These are phyloP conservation scores for Quercus tomentella DNA, from an alignment of 331 rosid genomes.

Conservation along the genomic window DNA sequence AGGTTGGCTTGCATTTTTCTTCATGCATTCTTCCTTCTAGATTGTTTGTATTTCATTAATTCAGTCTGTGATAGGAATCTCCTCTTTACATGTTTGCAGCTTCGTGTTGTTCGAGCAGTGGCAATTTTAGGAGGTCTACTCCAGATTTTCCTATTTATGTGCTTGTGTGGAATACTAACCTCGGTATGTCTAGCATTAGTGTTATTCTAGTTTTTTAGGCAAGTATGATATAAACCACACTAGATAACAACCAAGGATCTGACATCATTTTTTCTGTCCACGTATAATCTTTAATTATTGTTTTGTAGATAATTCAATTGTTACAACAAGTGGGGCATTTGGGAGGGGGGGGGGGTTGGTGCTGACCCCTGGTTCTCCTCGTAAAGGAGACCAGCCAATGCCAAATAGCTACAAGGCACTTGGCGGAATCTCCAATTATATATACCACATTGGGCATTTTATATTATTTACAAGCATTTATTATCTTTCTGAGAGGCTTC, in stretches of 20 bases:
- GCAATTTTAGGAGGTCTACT: constrained; percentile 95
- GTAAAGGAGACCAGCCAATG: too few species aligned
- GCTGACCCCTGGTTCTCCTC: too few species aligned
- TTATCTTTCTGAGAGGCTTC: constrained; percentile 7
- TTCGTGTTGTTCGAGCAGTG: constrained; percentile 85
- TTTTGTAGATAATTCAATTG: too few species aligned
- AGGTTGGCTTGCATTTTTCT: constrained; percentile 46
- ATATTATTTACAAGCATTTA: neutral
- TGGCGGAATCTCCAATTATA: neutral
- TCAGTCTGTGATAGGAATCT: constrained; percentile 14
- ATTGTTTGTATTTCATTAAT: constrained; percentile 9
- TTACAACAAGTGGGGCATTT: too few species aligned
- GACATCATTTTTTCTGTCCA: neutral
- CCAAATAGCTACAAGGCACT: too few species aligned
- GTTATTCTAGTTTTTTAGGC: neutral
- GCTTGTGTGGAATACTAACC: constrained; percentile 85
- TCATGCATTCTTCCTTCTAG: constrained; percentile 10
- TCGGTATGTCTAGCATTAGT: constrained; percentile 44
- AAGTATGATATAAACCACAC: neutral
- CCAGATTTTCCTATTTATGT: constrained; percentile 89
- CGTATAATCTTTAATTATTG: neutral
- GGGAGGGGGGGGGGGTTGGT: too few species aligned
- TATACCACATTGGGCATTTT: neutral
- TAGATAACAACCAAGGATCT: neutral
- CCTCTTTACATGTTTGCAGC: constrained; percentile 49